Base-by-base conservation (phyloP, 345 rosid genomes). In the Triadica sebifera region DNA sequence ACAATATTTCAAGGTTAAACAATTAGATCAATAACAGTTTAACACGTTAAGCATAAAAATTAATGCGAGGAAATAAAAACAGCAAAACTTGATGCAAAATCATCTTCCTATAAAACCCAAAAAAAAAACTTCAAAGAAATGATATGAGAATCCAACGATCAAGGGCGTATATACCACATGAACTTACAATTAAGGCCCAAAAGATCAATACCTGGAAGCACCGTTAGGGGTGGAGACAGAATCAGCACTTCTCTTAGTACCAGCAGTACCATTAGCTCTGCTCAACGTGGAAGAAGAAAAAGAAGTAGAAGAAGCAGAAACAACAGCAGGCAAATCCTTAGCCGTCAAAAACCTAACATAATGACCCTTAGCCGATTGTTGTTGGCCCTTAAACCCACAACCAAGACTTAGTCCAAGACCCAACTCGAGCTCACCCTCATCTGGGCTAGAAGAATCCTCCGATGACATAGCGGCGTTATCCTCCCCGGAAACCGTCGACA, bases 391-490 rank as follows among this genome's bases (percentile, higher is more conserved):
- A 38, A 75, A 77, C 53, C 79, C 75, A 74, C 56, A 68, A 29
- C 82, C 87, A 13, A 90, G 82, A 71, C 90, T 84, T 83, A 93
- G 68, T 16, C 86, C 89, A 50, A 91, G 94, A 51, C 91, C 91
- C 53, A 86, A 80, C 56, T 89, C 92, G 4, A 88, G 83, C 71
- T 84, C 93, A 43, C 34, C 79, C 69, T 87, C 97, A 41, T 74
- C 81, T 0, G 96, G 91, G 74, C 80, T 81, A 41, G 94, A 91
- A 55, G 98, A 93, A 77, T 87, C 97, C 83, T 89, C 97, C 13
- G 89, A 89, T 4, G 97, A 91, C 41, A 87, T 80, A 20, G 78
- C 89, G 56, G 82, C 66, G 70, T 67, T 77, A 16, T 72, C 73
- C 25, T 66, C 75, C 64, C 81, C 83, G 10, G 90, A 89, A 79